Evolutionary conservation across 352 stramenopile genomes (phyloP), one percentile per base, ranked within the genome.

Genomic region (Globisporangium emineosum): DNA sequence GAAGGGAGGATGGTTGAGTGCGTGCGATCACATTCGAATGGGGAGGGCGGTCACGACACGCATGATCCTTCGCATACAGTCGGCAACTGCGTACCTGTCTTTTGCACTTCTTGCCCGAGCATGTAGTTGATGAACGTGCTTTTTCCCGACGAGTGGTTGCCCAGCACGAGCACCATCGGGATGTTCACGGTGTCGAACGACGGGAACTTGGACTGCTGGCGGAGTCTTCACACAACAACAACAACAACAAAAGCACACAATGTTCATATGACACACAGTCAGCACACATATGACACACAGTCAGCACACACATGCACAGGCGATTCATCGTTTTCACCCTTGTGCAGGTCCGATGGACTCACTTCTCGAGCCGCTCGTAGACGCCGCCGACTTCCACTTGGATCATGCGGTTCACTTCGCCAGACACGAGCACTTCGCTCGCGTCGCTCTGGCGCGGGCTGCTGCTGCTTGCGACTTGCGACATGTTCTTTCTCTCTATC

Each of bases 101-200:
- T 95, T 62, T 95, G 86, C 27, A 95, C 81, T 35, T 86, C 72
- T 54, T 91, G 83, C 21, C 79, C 73, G 51, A 95, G 72, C 84
- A 95, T 93, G 74, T 95, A 76, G 67, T 95, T 95, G 70, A 95
- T 95, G 62, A 95, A 93, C 7, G 86, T 95, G 65, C 77, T 89
- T 67, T 95, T 95, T 29, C 86, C 86, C 3, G 83, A 93, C 61
- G 84, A 93, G 66, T 95, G 86, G 61, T 95, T 95, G 57, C 86
- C 86, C 66, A 95, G 66, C 45, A 95, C 84, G 47, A 95, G 64
- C 59, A 95, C 84, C 85, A 93, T 93, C 37, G 86, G 86, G 5
- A 89, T 62, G 63, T 90, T 91, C 42, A 95, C 86, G 0, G 77
- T 78, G 51, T 77, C 78, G 42, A 95, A 93, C 37, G 84, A 92